Percentiles rank a stretch among this genome's conserved stretches.
These are phyloP conservation scores for Hanseniaspora lindneri DNA, from an alignment of 805 yeast species.

Conservation along the genomic window DNA sequence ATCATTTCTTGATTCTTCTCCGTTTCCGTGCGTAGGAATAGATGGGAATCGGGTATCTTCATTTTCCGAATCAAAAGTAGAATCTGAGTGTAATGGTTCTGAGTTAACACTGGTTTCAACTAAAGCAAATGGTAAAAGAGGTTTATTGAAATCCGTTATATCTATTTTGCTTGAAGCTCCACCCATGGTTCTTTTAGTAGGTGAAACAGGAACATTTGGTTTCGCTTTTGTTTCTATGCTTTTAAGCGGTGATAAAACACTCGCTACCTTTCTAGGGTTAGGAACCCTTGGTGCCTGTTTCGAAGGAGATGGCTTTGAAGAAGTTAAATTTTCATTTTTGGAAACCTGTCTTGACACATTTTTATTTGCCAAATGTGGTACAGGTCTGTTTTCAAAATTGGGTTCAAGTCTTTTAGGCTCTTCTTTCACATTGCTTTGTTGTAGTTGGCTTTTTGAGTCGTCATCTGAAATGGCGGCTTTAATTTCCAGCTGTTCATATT, in stretches of 20 bases:
- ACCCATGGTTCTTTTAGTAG: constrained; percentile 10
- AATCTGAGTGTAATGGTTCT: not conserved
- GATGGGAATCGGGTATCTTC: constrained; percentile 4
- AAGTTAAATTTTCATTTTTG: not conserved
- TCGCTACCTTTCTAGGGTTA: constrained; percentile 13
- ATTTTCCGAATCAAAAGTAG: constrained; percentile 3
- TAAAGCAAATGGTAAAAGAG: not conserved
- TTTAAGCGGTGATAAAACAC: not conserved
- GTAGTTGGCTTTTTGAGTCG: not conserved
- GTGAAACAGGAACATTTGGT: not conserved
- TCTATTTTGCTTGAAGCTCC: constrained; percentile 2
- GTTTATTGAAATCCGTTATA: not conserved
- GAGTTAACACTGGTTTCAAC: not conserved
- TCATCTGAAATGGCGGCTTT: not conserved
- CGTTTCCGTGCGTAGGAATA: no score
- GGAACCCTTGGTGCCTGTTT: constrained; percentile 12
- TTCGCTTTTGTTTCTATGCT: not conserved
- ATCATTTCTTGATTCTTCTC: constrained; percentile 2
- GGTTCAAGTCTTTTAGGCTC: not conserved
- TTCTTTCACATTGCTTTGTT: not conserved
- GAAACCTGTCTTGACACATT: not conserved
- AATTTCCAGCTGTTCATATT: constrained; percentile 14
- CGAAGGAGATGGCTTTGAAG: not conserved
- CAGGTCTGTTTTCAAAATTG: not conserved
- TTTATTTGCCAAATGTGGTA: constrained; percentile 1